Evolutionary conservation across 768 basidiomycete species (phyloP).

Genomic region (Leccinum sublutescens): DNA sequence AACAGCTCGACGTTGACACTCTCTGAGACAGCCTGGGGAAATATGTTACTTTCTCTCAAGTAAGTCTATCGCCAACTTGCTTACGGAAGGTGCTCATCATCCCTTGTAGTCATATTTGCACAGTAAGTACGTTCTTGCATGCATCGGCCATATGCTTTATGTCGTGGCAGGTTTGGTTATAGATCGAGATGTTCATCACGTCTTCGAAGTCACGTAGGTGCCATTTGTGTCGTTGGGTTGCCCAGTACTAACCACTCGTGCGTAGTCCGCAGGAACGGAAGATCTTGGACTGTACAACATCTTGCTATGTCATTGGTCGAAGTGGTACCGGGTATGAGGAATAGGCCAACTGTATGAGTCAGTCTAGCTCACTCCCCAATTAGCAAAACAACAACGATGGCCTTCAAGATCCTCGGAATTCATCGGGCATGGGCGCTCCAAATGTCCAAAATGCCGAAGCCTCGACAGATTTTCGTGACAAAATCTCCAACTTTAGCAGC

Average conservation of each 20-base stretch:
- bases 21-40: constrained; percentile 32
- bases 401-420: constrained; percentile 72
- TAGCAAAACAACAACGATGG: constrained; percentile 75
- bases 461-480: constrained; percentile 71
- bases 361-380: background rate
- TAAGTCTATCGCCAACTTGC: constrained; percentile 10
- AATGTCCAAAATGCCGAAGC: constrained; percentile 37
- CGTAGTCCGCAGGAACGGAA: constrained; percentile 46
- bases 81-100: constrained; percentile 38
- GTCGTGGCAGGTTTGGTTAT: constrained; percentile 19
- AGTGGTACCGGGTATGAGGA: constrained; percentile 67
- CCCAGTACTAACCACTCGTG: constrained; percentile 6
- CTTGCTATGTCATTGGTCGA: constrained; percentile 66
- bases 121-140: constrained; percentile 12
- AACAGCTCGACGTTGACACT: constrained; percentile 37
- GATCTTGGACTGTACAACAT: constrained; percentile 57
- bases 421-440: constrained; percentile 50
- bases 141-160: background rate
- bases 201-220: constrained; percentile 27
- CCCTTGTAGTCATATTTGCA: constrained; percentile 20
- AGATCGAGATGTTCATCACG: constrained; percentile 26
- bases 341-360: background rate
- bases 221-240: background rate
- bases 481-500: constrained; percentile 62
- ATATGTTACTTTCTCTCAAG: constrained; percentile 31